A percentile compares a stretch with the other conserved stretches of the same genome.
phyloP scores from a whole-genome alignment of 2,329 filamentous ascomycete genomes.

The Hypoxylon sp. region DNA sequence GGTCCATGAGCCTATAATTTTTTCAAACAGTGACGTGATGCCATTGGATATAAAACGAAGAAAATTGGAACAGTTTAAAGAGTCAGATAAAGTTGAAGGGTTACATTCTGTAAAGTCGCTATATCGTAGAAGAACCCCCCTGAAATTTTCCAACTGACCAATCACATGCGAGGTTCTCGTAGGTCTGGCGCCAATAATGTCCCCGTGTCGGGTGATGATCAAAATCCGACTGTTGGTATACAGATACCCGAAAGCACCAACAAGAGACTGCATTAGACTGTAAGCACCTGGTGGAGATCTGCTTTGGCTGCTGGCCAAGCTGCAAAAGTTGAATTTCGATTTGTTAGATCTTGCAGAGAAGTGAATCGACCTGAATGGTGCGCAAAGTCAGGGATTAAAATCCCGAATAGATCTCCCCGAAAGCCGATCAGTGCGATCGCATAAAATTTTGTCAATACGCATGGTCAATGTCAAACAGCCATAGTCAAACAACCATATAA shows the following conservation, averaged over 20 bases:
- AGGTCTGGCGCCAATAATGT: slow-evolving; percentile 20
- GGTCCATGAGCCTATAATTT: slow-evolving; percentile 25
- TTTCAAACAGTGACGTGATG: slow-evolving; percentile 24
- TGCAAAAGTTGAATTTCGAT: no score
- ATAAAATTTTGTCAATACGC: no score
- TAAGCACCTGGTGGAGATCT: slow-evolving; percentile 10
- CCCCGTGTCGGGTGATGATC: slow-evolving; percentile 33
- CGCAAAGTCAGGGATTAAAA: slow-evolving; percentile 8
- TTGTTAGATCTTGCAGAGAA: no score
- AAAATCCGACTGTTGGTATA: slow-evolving; percentile 29
- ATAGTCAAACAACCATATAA: no score
- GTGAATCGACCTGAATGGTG: no score
- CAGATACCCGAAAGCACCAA: background rate
- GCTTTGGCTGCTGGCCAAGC: no score
- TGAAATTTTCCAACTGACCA: slow-evolving; percentile 5
- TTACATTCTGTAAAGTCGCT: slow-evolving; percentile 11
- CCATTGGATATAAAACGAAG: slow-evolving; percentile 18
- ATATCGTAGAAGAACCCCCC: slow-evolving; percentile 8
- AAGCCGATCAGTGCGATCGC: slow-evolving; percentile 19
- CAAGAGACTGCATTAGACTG: slow-evolving; percentile 10
- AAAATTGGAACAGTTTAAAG: slow-evolving; percentile 6
- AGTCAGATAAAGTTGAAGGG: slow-evolving; percentile 19
- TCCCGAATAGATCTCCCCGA: slow-evolving; percentile 22
- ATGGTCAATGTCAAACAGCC: no score
- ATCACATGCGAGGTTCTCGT: slow-evolving; percentile 5